Evolutionary conservation across 768 basidiomycete species (phyloP), one percentile per base, ranked within the genome.

Genomic region (Vishniacozyma victoriae): DNA sequence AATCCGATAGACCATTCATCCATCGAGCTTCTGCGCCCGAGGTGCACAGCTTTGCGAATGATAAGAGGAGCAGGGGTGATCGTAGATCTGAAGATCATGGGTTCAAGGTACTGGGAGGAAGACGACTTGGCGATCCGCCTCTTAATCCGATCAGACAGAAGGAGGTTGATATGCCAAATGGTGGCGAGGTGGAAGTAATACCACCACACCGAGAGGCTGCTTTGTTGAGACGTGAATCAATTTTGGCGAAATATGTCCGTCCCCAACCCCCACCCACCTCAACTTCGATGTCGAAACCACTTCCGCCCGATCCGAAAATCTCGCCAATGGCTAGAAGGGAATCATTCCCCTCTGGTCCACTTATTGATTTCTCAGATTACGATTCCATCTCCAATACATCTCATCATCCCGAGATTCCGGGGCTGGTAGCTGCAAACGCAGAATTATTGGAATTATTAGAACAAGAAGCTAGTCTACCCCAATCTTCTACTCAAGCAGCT

Each of bases 171-270:
- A 9, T n/a, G 9, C 9, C 29, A 9, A n/a, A 9, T 9, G 9
- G 18, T 24, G 18, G 47, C 3, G 35, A 19, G 1, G 9, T n/a
- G 29, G 44, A 39, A 33, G 50, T 19, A 3, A 36, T 61, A 6
- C 60, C 48, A 1, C 60, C 60, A 2, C 56, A 57, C 25, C 41
- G 60, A 0, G 56, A 61, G 48, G 64, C 64, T 9, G 64, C 64
- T 0, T 25, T 67, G 4, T 56, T 47, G 23, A 41, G 64, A 19
- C 51, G 64, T 15, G 57, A 67, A 19, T 33, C 29, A 9, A n/a
- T n/a, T 33, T n/a, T 33, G 9, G n/a, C 29, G 9, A 9, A n/a
- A 9, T 33, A 9, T 33, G 9, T 9, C 9, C 45, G 57, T 4
- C 41, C 44, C 1, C 26, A 47, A 5, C 14, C 37, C 12, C 39